Base-by-base conservation (phyloP, 257 asterid species). In the Gentiana straminea region DNA sequence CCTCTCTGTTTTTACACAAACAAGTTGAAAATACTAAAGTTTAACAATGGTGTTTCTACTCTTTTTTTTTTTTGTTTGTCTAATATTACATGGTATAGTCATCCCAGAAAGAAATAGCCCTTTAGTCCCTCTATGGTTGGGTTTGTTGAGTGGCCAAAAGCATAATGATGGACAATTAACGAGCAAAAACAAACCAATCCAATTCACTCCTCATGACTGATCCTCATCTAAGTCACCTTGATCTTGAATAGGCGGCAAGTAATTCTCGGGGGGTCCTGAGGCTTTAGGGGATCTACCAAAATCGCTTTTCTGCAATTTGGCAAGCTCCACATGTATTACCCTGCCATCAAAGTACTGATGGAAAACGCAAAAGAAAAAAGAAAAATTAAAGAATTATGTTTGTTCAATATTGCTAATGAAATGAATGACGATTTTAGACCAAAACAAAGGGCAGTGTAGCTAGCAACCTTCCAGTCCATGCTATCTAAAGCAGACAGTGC, bases 401-500 rank as follows among this genome's bases (percentile, higher is more conserved):
- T 13, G 15, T 12, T 5, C 8, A 46, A 33, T 41, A 46, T 11
- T n/a, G 6, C 58, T 35, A 35, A 13, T 2, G 15, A 34, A 15
- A 12, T 55, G 43, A 60, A 33, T 54, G 12, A 24, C 11, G 9
- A 1, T 5, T 3, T 8, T 2, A 9, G 2, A 49, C 3, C 12
- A 6, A 49, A 13, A 49, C 4, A 12, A 15, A 12, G n/a, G 32
- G 8, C 45, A 39, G 45, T 39, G 36, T 12, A 7, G 3, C 1
- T 39, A 3, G 65, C 32, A 47, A 82, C 91, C 86, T 82, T 76
- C 61, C 71, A 64, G 71, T 82, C 91, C 84, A 79, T 79, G 80
- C 63, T 75, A 55, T 82, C 91, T 68, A 77, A 60, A 50, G 84
- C 86, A 36, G 70, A 79, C 71, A 82, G 39, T 15, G 84, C 86